Conservation (phyloP, 441 rosid genomes). For the Viola pubescens region DNA sequence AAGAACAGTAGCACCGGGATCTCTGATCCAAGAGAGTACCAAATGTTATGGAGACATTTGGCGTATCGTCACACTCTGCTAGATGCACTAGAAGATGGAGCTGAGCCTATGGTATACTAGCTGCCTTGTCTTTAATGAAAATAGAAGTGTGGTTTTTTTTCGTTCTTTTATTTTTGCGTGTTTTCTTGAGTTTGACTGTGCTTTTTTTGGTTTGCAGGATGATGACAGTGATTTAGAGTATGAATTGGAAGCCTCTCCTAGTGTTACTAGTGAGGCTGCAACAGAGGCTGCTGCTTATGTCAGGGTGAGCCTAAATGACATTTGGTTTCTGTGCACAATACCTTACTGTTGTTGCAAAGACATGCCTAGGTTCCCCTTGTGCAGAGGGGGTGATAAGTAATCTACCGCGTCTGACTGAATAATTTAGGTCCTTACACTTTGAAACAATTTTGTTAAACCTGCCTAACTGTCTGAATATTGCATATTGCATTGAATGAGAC, state of each 20-base stretch:
- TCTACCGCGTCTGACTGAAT: too few relatives aligned
- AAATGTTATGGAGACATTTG: slow-evolving; percentile 82
- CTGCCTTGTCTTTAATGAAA: not conserved
- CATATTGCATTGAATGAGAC: too few relatives aligned
- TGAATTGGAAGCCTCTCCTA: slow-evolving; percentile 79
- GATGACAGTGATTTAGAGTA: slow-evolving; percentile 87
- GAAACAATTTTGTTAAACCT: too few relatives aligned
- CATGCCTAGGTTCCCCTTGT: too few relatives aligned
- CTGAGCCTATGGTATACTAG: slow-evolving; percentile 45
- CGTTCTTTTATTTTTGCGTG: not conserved
- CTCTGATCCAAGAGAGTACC: slow-evolving; percentile 66
- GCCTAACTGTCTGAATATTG: too few relatives aligned
- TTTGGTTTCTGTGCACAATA: too few relatives aligned
- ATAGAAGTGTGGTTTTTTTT: too few relatives aligned
- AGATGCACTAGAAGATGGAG: slow-evolving; percentile 40
- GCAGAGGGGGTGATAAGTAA: too few relatives aligned
- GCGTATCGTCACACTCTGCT: slow-evolving; percentile 51
- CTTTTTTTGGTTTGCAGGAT: slow-evolving; percentile 41
- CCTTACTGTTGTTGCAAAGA: too few relatives aligned
- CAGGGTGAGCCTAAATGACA: slow-evolving; percentile 37
- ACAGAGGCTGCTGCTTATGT: slow-evolving; percentile 84
- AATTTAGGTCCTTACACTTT: too few relatives aligned
- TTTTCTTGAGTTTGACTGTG: not conserved
- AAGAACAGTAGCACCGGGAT: slow-evolving; percentile 68
- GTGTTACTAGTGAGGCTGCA: slow-evolving; percentile 49